These are phyloP conservation scores for Polytolypa hystricis DNA, from an alignment of 2,329 filamentous ascomycete genomes.

Conservation along the genomic window DNA sequence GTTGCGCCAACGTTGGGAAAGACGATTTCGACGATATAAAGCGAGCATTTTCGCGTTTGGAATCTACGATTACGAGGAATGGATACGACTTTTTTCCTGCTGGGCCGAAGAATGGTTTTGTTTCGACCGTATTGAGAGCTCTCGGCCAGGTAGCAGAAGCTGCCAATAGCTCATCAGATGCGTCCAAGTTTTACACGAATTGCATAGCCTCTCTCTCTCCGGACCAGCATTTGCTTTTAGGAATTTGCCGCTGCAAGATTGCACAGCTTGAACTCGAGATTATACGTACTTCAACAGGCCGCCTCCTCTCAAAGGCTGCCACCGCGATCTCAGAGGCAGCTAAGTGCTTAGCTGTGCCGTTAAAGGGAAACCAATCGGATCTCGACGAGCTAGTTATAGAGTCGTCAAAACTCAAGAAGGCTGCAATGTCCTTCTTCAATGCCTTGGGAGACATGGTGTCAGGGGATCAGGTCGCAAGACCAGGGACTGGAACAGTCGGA, in stretches of 20 bases:
- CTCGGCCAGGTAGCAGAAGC: slow-evolving; percentile 32
- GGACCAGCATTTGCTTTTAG: slow-evolving; percentile 24
- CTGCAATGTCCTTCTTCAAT: slow-evolving; percentile 22
- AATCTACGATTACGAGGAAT: slow-evolving; percentile 19
- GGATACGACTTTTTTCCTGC: slow-evolving; percentile 17
- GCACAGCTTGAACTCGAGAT: slow-evolving; percentile 27
- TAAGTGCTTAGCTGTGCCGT: slow-evolving; percentile 22
- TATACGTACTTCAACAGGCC: slow-evolving; percentile 16
- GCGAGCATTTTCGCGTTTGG: slow-evolving; percentile 26
- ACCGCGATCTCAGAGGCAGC: slow-evolving; percentile 25
- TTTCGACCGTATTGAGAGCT: slow-evolving; percentile 24
- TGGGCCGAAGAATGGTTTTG: slow-evolving; percentile 16
- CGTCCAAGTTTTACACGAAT: slow-evolving; percentile 25
- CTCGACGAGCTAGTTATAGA: slow-evolving; percentile 35
- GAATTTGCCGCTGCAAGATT: slow-evolving; percentile 29
- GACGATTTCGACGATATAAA: slow-evolving; percentile 27
- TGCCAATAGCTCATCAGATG: slow-evolving; percentile 29
- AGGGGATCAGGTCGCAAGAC: slow-evolving; percentile 10
- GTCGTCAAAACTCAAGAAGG: slow-evolving; percentile 32
- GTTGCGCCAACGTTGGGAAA: slow-evolving; percentile 24
- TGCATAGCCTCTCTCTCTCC: slow-evolving; percentile 21
- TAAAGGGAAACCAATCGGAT: slow-evolving; percentile 30
- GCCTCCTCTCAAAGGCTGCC: slow-evolving; percentile 12
- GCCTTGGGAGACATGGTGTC: slow-evolving; percentile 14
- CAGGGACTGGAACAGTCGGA: slow-evolving; percentile 10